Conservation (phyloP, 176 grass and related monocot genomes). For the Zea luxurians region DNA sequence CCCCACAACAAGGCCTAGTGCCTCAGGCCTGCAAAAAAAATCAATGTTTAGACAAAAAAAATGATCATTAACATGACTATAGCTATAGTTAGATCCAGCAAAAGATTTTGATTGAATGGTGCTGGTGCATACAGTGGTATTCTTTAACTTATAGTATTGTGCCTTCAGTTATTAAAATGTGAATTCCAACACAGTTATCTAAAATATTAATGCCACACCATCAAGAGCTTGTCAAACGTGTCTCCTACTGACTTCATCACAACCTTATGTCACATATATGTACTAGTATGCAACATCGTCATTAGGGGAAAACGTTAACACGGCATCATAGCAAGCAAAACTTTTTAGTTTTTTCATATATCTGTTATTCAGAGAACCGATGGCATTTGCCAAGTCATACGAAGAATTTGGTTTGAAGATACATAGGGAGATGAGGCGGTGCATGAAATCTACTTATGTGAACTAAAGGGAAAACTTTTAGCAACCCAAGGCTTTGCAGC, state of each 20-base stretch:
- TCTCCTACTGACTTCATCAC: slow-evolving; percentile 7
- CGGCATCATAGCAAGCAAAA: background rate
- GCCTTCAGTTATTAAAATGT: background rate
- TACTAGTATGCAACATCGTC: background rate
- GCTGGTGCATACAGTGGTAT: background rate
- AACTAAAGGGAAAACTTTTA: background rate
- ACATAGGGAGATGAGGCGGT: background rate
- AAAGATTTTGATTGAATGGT: slow-evolving; percentile 14
- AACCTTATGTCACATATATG: slow-evolving; percentile 21
- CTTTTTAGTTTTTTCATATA: background rate
- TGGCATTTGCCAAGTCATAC: background rate
- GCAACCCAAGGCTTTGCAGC: background rate
- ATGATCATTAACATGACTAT: background rate
- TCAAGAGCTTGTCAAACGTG: background rate
- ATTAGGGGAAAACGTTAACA: background rate
- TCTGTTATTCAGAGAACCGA: slow-evolving; percentile 5
- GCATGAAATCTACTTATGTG: background rate
- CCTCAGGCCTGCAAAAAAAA: slow-evolving; percentile 73
- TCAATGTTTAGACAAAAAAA: slow-evolving; percentile 25
- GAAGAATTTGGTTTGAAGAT: background rate
- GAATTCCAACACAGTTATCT: background rate
- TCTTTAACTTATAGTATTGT: background rate
- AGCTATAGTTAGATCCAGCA: background rate
- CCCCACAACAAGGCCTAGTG: slow-evolving; percentile 88
- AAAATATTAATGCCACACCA: background rate